Evolutionary conservation across 1,284 basidiomycete species (phyloP).

Genomic region (Apiotrichum brassicae): DNA sequence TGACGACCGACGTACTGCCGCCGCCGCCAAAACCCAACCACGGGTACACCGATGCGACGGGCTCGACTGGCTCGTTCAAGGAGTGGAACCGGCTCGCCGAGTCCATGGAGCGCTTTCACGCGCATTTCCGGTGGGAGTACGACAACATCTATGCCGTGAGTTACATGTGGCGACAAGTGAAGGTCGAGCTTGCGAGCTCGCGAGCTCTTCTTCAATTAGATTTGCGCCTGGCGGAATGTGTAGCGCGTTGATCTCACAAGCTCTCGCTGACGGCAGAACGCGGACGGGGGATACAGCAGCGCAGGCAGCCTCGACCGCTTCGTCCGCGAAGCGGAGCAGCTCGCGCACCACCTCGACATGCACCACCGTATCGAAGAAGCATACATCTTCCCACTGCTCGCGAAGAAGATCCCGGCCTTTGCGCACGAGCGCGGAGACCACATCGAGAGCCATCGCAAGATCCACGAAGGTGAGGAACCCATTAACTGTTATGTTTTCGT

Average conservation of each 20-base stretch:
- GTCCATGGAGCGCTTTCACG: slow-evolving; percentile 40
- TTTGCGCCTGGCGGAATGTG: neutral
- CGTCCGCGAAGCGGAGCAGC: slow-evolving; percentile 48
- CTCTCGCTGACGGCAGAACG: slow-evolving; percentile 41
- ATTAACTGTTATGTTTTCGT: no score
- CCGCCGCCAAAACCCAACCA: neutral
- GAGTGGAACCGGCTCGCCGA: slow-evolving; percentile 33
- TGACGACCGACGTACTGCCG: no score
- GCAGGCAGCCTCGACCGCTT: slow-evolving; percentile 50
- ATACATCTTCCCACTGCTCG: slow-evolving; percentile 60
- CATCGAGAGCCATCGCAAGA: slow-evolving; percentile 58
- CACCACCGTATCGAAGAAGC: slow-evolving; percentile 58
- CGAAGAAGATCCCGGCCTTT: slow-evolving; percentile 59
- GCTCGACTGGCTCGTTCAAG: neutral
- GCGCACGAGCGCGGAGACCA: slow-evolving; percentile 51
- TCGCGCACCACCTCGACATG: slow-evolving; percentile 55
- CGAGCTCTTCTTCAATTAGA: no score
- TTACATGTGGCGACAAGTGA: neutral
- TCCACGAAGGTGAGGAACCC: slow-evolving; percentile 58
- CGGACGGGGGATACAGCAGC: slow-evolving; percentile 53
- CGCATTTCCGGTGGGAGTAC: slow-evolving; percentile 40
- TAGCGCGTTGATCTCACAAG: no score
- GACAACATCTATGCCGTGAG: slow-evolving; percentile 36
- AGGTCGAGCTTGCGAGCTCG: neutral
- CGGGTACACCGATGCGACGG: neutral